These are phyloP conservation scores for Emmonsia crescens DNA, from an alignment of 2,329 filamentous ascomycete species.

Conservation along the genomic window DNA sequence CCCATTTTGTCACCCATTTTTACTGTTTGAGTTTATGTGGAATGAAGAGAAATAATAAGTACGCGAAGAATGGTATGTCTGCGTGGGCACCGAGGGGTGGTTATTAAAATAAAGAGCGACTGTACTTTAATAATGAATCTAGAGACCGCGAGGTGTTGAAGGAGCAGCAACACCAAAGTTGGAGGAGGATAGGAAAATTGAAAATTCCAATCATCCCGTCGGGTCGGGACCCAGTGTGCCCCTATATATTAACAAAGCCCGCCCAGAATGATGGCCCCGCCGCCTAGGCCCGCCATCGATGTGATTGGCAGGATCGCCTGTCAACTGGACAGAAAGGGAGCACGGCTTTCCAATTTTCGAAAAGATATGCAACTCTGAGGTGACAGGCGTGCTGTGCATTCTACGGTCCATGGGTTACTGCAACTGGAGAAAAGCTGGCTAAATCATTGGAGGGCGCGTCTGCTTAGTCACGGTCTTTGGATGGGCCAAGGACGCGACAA, in stretches of 20 bases:
- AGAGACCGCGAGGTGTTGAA: not conserved
- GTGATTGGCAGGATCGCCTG: not conserved
- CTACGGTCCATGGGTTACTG: not conserved
- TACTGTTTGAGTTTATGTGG: not conserved
- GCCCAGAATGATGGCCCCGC: not conserved
- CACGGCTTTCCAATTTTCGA: not conserved
- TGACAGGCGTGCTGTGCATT: not conserved
- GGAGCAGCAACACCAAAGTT: not conserved
- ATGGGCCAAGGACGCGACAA: not conserved
- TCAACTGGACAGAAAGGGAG: not conserved
- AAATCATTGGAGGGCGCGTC: not conserved
- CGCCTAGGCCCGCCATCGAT: not conserved
- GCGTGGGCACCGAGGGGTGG: not conserved
- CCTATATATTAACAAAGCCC: not conserved
- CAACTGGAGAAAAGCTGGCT: not conserved
- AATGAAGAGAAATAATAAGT: not conserved
- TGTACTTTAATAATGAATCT: not conserved
- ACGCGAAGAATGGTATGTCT: not conserved
- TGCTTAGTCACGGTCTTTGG: not conserved
- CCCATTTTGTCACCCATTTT: constrained; percentile 2
- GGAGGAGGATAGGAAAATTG: not conserved
- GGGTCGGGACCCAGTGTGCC: not conserved
- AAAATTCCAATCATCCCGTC: not conserved
- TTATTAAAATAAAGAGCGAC: not conserved
- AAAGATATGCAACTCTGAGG: not conserved